Evolutionary conservation across 164 flowering plant species (phyloP), one percentile per base, ranked within the genome.

Genomic region (Piper longum): DNA sequence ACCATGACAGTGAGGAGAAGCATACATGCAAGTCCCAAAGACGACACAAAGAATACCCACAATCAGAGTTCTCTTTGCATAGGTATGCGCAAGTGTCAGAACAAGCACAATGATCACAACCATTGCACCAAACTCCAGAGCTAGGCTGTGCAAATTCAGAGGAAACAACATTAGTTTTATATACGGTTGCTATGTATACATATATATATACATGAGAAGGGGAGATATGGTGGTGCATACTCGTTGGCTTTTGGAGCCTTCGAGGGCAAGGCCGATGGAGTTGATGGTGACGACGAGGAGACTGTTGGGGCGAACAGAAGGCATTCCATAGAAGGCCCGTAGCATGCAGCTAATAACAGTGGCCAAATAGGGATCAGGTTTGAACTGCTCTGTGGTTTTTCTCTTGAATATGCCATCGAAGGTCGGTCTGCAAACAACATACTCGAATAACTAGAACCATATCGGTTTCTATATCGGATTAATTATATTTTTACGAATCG

Each of bases 1-100:
- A 68, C 74, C 78, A 66, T 62, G 66, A 65, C 39, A 39, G 66
- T 60, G 79, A 4, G 96, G 98, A 2, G 93, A 78, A 9, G 64
- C 75, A 63, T 91, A 91, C 95, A 91, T 87, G 4, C 65, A 39
- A 40, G 81, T 63, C 36, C 80, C 79, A 62, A 85, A 79, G 54
- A 80, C 59, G 40, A 77, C 73, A 48, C 84, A 81, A 18, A 87
- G 39, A 16, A 74, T 42, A 0, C 98, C 96, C 4, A 84, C 83
- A 17, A 83, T 9, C 51, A 66, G n/a, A 3, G 80, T 66, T 56
- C 96, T 79, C 5, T 7, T 18, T 1, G 19, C 9, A 13, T 57
- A 19, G 54, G 71, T 70, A 54, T 85, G 81, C 5, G 74, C 16
- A 0, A 41, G 16, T 7, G 59, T 4, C 40, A 87, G 41, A 0